Base-by-base conservation (phyloP, 2,329 filamentous ascomycete genomes). In the Penicillium concentricum region DNA sequence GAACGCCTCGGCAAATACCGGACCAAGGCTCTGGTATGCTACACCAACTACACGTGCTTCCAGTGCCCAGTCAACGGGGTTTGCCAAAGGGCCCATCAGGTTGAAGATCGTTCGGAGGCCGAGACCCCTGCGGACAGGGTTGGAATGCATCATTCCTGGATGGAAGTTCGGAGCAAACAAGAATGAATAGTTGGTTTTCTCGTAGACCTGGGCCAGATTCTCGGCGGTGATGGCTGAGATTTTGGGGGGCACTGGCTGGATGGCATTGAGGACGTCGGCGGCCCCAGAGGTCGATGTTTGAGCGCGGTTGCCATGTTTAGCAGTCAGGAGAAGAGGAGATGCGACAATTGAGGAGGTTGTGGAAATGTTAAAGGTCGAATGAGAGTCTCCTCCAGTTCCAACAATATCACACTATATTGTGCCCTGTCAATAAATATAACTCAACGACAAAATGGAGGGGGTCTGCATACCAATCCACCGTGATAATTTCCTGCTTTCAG, bases 51-150 rank as follows among this genome's bases (percentile, higher is more conserved):
- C 85, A 30, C 94, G 87, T 13, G 92, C 92, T 78, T 99, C 94
- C 57, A 99, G 85, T 35, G 84, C 79, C 66, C 87, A 85, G 68
- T 97, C 90, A 18, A 96, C 84, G 0, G 94, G 94, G 74, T 97
- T 97, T 44, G 92, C 89, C 28, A 99, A 81, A 0, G 94, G 94
- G 0, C 94, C 94, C 48, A 99, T 84, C 16, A 99, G 85, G 76
- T 99, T 99, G 85, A 99, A 99, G 65, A 99, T 93, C 2, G 94
- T 99, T 67, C 94, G 87, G 82, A 94, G 93, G 57, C 93, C 93
- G 22, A 99, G 84, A 72, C 95, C 89, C 70, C 86, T 90, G 60
- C 94, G 88, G 62, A 97, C 87, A 2, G 88, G 86, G 5, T 92
- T 91, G 38, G 94, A 92, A 73, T 92, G 88, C 72, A 86, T 88